A percentile compares a stretch with the other conserved stretches of the same genome.
Evolutionary conservation across 2,329 filamentous ascomycete species (phyloP).

Genomic region (Paraphoma chrysanthemicola): DNA sequence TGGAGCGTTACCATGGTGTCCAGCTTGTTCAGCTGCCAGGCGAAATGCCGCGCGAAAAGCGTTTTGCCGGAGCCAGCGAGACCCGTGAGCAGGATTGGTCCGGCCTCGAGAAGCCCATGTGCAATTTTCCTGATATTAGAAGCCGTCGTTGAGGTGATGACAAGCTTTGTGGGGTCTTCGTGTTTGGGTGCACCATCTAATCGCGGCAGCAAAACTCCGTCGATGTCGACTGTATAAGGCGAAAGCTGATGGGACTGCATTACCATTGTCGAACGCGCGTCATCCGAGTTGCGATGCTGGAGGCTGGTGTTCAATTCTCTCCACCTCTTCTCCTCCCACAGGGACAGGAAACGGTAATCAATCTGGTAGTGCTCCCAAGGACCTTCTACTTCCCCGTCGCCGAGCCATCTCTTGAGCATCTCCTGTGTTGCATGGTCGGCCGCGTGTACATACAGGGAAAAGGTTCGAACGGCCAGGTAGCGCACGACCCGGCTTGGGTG

Average conservation of each 20-base stretch:
- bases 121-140: conserved; percentile 76
- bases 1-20: conserved; percentile 90
- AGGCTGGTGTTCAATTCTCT: conserved; percentile 23
- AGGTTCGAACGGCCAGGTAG: conserved; percentile 82
- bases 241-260: conserved; percentile 32
- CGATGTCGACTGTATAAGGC: conserved; percentile 41
- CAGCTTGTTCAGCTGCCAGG: conserved; percentile 78
- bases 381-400: conserved; percentile 68
- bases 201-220: conserved; percentile 49
- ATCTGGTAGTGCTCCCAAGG: conserved; percentile 77
- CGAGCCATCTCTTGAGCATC: conserved; percentile 72
- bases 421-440: conserved; percentile 80
- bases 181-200: conserved; percentile 37
- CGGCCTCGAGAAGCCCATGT: conserved; percentile 67
- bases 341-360: conserved; percentile 77
- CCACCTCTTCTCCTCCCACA: conserved; percentile 69
- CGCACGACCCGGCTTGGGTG: conserved; percentile 67
- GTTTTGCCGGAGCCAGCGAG: conserved; percentile 91
- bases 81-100: conserved; percentile 82
- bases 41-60: conserved; percentile 80
- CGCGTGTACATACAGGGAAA: conserved; percentile 78
- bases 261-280: background rate
- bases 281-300: conserved; percentile 4
- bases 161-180: conserved; percentile 33
- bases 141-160: conserved; percentile 76